Percentiles rank a stretch among this genome's conserved stretches.
These are phyloP conservation scores for Malassezia nana DNA, from an alignment of 1,284 basidiomycete species.

Conservation along the genomic window DNA sequence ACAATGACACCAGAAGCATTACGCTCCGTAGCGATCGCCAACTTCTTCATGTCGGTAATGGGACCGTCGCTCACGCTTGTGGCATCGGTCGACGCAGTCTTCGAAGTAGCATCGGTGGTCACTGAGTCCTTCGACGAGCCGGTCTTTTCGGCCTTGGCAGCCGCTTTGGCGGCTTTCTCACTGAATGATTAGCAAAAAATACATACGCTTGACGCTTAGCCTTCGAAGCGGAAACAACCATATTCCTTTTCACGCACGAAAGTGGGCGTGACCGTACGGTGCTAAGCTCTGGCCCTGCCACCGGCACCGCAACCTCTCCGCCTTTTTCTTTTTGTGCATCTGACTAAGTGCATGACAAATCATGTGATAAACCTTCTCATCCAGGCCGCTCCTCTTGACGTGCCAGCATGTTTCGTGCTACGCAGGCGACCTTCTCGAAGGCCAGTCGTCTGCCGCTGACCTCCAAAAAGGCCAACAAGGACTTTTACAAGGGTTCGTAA, in stretches of 20 bases:
- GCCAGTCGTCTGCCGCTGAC: slow-evolving; percentile 43
- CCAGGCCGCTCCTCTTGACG: neutral
- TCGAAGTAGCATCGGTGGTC: slow-evolving; percentile 27
- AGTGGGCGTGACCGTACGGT: slow-evolving; percentile 4
- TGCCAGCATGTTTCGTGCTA: slow-evolving; percentile 31
- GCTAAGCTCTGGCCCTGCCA: neutral
- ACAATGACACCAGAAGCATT: slow-evolving; percentile 66
- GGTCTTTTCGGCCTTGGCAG: slow-evolving; percentile 38
- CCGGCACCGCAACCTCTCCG: neutral
- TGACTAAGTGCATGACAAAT: slow-evolving; percentile 9
- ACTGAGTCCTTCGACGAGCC: slow-evolving; percentile 29
- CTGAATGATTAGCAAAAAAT: slow-evolving; percentile 12
- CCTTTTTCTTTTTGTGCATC: slow-evolving; percentile 1
- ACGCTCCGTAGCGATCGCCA: slow-evolving; percentile 42
- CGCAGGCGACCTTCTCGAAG: slow-evolving; percentile 31
- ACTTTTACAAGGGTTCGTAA: slow-evolving; percentile 44
- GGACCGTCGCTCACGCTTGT: slow-evolving; percentile 18
- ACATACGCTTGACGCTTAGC: slow-evolving; percentile 48
- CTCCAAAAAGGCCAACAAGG: slow-evolving; percentile 45
- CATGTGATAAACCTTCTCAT: slow-evolving; percentile 4
- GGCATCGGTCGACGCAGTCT: slow-evolving; percentile 20
- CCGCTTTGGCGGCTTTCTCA: slow-evolving; percentile 46
- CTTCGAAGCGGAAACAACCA: slow-evolving; percentile 47
- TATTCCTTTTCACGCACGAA: slow-evolving; percentile 15
- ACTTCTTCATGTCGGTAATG: slow-evolving; percentile 47